phyloP scores from a whole-genome alignment of 2,329 filamentous ascomycete genomes.

The Furcasterigmium sp. region DNA sequence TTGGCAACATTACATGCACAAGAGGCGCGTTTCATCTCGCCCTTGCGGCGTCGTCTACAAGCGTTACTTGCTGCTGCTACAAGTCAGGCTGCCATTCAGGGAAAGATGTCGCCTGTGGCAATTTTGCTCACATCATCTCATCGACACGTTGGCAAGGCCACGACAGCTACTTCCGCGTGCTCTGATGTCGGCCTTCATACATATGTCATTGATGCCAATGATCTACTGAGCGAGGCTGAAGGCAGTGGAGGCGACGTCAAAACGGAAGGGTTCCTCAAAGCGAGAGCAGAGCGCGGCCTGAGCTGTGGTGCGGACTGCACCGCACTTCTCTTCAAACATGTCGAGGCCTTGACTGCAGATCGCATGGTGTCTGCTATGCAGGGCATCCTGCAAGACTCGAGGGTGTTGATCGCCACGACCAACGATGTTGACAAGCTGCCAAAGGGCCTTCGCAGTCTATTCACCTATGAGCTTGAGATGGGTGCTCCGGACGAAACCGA shows the following conservation, averaged over 20 bases:
- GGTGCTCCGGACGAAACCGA: slow-evolving; percentile 87
- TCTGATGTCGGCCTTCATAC: slow-evolving; percentile 86
- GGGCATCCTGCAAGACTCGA: slow-evolving; percentile 71
- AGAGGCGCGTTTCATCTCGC: slow-evolving; percentile 46
- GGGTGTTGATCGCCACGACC: slow-evolving; percentile 88
- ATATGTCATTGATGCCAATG: slow-evolving; percentile 85
- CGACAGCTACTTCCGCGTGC: slow-evolving; percentile 69
- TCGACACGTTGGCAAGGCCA: slow-evolving; percentile 88
- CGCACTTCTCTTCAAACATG: slow-evolving; percentile 78
- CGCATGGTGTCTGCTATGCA: slow-evolving; percentile 81
- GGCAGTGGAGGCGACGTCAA: slow-evolving; percentile 87
- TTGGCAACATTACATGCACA: slow-evolving; percentile 34
- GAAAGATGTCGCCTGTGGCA: slow-evolving; percentile 82
- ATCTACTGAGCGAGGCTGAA: slow-evolving; percentile 87
- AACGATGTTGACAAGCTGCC: slow-evolving; percentile 94
- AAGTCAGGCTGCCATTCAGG: slow-evolving; percentile 77
- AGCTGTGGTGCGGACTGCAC: slow-evolving; percentile 82
- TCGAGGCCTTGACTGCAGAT: slow-evolving; percentile 88
- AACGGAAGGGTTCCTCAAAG: slow-evolving; percentile 85
- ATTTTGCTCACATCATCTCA: slow-evolving; percentile 89
- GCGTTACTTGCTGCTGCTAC: slow-evolving; percentile 86
- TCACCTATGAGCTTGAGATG: slow-evolving; percentile 95
- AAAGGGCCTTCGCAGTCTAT: slow-evolving; percentile 81
- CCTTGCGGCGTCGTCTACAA: slow-evolving; percentile 65
- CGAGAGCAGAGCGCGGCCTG: slow-evolving; percentile 81